Conservation (phyloP, 257 asterid species). For the Forsythia viridissima region DNA sequence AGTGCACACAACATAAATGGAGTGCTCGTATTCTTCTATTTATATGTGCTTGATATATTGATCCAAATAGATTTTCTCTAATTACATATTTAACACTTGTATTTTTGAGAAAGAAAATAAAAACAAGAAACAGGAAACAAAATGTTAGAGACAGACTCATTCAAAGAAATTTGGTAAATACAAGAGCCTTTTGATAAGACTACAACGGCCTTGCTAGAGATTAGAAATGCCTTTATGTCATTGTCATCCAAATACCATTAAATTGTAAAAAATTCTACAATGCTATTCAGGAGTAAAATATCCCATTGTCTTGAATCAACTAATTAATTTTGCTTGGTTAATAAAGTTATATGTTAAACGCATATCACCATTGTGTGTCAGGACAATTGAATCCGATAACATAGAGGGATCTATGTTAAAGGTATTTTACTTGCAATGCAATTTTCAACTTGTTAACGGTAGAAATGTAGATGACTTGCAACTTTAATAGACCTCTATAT, state of each 20-base stretch:
- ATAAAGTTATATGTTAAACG: background rate
- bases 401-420: background rate
- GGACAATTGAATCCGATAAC: slow-evolving; percentile 10
- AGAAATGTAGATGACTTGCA: no score
- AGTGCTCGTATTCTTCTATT: no score
- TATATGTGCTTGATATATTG: no score
- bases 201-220: background rate
- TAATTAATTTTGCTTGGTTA: background rate
- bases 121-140: background rate
- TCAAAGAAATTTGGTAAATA: background rate
- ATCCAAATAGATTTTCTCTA: no score
- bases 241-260: background rate
- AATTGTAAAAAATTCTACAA: background rate
- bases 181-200: background rate
- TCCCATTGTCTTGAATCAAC: slow-evolving; percentile 2
- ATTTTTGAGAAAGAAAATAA: background rate
- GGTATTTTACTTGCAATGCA: background rate
- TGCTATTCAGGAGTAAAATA: background rate
- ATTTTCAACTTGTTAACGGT: no score
- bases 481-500: no score
- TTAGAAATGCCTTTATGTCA: background rate
- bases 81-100: background rate
- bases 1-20: no score
- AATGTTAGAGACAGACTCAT: background rate
- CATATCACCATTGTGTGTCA: slow-evolving; percentile 1